Percentiles rank a stretch among this genome's conserved stretches.
phyloP scores from a whole-genome alignment of 2,329 filamentous ascomycete genomes.

The Xylariaceae sp. region DNA sequence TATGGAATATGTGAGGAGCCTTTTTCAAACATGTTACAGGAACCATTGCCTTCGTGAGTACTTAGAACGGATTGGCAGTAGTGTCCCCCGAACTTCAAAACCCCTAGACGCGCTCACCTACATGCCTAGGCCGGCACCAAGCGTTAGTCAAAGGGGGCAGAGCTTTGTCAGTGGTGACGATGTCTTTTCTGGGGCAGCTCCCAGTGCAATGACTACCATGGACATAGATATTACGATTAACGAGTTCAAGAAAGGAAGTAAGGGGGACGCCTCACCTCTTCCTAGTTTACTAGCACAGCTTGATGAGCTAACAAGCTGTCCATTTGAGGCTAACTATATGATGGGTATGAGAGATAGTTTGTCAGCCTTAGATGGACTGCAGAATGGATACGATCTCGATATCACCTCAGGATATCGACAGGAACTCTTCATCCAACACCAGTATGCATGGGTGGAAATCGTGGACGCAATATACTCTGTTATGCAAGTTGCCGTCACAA shows the following conservation, averaged over 20 bases:
- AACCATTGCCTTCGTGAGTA: not conserved
- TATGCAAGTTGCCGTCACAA: not conserved
- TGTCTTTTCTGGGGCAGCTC: slow-evolving; percentile 2
- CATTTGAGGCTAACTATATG: slow-evolving; percentile 12
- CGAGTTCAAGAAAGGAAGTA: not conserved
- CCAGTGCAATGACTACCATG: not conserved
- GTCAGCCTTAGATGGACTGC: not conserved
- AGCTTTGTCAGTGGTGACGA: not conserved
- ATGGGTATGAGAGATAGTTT: not conserved
- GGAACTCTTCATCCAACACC: not conserved
- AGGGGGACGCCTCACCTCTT: not conserved
- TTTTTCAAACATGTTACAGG: not conserved
- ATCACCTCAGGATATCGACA: not conserved
- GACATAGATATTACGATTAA: not conserved
- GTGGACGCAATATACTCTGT: slow-evolving; percentile 19
- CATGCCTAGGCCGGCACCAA: not conserved
- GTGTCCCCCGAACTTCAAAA: not conserved
- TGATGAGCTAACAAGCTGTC: not conserved
- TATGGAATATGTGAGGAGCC: not conserved
- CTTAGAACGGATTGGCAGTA: not conserved
- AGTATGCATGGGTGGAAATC: not conserved
- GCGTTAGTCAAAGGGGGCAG: not conserved
- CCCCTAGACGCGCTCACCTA: not conserved
- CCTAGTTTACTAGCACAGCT: not conserved
- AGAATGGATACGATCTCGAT: not conserved